phyloP scores from a whole-genome alignment of 2,329 filamentous ascomycete species.

The Ilyonectria sp. region DNA sequence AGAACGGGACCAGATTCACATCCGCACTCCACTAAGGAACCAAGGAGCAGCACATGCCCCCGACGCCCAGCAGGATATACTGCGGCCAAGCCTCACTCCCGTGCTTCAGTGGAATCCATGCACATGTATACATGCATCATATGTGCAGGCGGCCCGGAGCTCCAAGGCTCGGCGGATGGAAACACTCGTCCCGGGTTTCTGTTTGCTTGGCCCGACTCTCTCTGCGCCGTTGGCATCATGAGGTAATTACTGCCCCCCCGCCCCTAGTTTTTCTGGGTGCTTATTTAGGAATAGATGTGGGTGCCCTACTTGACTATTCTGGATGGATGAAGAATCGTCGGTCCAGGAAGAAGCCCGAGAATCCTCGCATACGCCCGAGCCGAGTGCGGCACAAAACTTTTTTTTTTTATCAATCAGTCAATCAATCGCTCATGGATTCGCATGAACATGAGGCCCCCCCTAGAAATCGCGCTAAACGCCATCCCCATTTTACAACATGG shows the following conservation, averaged over 20 bases:
- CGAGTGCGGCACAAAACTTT: conserved; percentile 8
- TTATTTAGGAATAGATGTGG: not conserved
- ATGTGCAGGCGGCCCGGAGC: not conserved
- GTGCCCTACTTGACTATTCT: not conserved
- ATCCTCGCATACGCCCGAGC: conserved; percentile 18
- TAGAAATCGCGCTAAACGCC: not conserved
- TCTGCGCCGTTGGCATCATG: not conserved
- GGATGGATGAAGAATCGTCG: not conserved
- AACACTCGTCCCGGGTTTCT: not conserved
- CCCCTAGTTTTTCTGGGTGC: not conserved
- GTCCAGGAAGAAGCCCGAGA: not conserved
- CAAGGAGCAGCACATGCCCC: too few species aligned
- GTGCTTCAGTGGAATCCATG: not conserved
- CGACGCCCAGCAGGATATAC: too few species aligned
- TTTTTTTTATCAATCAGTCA: conserved; percentile 20
- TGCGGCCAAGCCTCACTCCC: too few species aligned
- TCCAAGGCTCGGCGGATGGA: not conserved
- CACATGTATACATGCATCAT: not conserved
- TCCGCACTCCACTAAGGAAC: not conserved
- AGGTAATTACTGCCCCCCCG: not conserved
- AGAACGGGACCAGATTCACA: not conserved
- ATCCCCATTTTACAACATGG: not conserved
- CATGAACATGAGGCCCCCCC: conserved; percentile 16
- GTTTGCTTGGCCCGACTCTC: not conserved
- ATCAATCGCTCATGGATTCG: conserved; percentile 12